phyloP scores from a whole-genome alignment of 768 basidiomycete genomes.

The Russula dissimulans region DNA sequence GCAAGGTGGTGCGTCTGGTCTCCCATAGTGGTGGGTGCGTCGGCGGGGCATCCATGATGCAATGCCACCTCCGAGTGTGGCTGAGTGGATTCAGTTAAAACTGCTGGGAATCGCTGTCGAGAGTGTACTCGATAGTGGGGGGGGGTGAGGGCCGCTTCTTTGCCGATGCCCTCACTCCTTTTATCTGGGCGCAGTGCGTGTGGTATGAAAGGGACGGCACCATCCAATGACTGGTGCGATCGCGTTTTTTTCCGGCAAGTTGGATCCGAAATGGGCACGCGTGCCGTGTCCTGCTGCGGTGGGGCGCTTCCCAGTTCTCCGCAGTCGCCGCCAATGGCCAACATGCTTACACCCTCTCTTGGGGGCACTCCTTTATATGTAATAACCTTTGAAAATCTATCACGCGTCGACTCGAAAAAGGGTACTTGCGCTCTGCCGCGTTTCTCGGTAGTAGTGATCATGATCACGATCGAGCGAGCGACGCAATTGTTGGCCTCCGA shows the following conservation, averaged over 20 bases:
- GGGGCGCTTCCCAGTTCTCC: background rate
- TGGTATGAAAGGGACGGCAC: background rate
- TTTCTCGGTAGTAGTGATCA: too few species aligned
- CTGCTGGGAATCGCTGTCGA: too few species aligned
- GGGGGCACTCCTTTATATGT: too few species aligned
- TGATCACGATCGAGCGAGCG: background rate
- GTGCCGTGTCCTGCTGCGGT: slow-evolving; percentile 3
- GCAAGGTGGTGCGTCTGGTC: slow-evolving; percentile 13
- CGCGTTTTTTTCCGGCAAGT: background rate
- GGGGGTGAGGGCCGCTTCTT: background rate
- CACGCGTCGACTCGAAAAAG: background rate
- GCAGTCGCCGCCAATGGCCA: background rate
- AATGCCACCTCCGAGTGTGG: too few species aligned
- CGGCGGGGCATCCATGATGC: too few species aligned
- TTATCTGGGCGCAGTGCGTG: background rate
- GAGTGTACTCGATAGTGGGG: background rate
- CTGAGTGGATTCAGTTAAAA: too few species aligned
- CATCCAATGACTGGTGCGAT: too few species aligned
- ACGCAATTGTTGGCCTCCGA: too few species aligned
- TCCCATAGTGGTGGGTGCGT: background rate
- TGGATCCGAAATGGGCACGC: slow-evolving; percentile 3
- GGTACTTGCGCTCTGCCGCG: background rate
- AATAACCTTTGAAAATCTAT: too few species aligned
- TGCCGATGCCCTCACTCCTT: background rate
- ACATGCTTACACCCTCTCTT: too few species aligned